Evolutionary conservation across 305 asterid species (phyloP), one percentile per base, ranked within the genome.

Genomic region (Fraxinus floribunda): DNA sequence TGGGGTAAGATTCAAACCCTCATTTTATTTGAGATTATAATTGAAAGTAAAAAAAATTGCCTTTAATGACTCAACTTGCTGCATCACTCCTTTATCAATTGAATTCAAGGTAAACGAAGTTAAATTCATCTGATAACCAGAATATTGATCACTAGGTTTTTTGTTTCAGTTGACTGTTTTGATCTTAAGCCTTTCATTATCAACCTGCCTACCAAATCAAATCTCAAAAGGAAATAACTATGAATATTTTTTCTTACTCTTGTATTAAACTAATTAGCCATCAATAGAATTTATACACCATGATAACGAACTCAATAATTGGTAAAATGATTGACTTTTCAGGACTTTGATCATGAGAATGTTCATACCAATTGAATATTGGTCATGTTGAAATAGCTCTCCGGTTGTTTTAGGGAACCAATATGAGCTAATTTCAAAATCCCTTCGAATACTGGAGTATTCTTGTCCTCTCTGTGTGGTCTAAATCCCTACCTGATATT

Each of bases 1-100:
- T 20, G 76, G 77, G 64, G 89, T 87, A 72, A 83, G 88, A 20
- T 78, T 68, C 1, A 60, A 60, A 60, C 20, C 52, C 7, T 75
- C 46, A 6, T 20, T 72, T 32, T 26, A 72, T 60, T 16, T 72
- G n/a, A 16, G 77, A 71, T 64, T 13, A 68, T 29, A 72, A 72
- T 16, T 72, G 26, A 3, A 34, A 34, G 46, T 20, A 72, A 41
- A n/a, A 34, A 70, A 72, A 15, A 13, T 34, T 34, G 35, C 29
- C 1, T 24, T 29, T 22, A 13, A 68, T 20, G 30, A 32, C 46
- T 20, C n/a, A 46, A 36, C 74, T 39, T 18, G 38, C 7, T 16
- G 18, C 18, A 6, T 38, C 20, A 11, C 13, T 55, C 18, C 55
- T 46, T 44, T 77, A 11, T 29, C 16, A 13, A 26, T 13, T 68